Base-by-base conservation (phyloP, 2,329 filamentous ascomycete species). In the Pestalotiopsis sp. region DNA sequence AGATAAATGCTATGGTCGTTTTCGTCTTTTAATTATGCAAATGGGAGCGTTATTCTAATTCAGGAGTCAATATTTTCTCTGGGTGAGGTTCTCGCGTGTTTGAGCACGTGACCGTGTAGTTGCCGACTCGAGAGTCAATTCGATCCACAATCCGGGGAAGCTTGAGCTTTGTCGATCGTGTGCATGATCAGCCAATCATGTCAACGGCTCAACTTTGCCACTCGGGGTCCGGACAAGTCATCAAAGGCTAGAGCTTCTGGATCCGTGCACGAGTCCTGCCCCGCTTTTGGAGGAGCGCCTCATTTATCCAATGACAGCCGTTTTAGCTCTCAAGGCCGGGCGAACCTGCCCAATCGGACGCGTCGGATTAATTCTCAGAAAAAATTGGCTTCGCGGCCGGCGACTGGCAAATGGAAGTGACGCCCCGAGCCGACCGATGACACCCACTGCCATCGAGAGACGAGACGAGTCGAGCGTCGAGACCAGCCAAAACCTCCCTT, bases 341-440 rank as follows among this genome's bases (percentile, higher is more conserved):
- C 57, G 27, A 27, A 13, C 14, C 38, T 14, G 31, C n/a, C 56
- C 31, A 67, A 67, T 67, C 65, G 65, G 65, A 67, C 41, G 31
- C n/a, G 41, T 59, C 65, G 65, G 65, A 67, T 67, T 61, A 67
- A 67, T 23, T 67, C 25, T 56, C 65, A 45, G 11, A 9, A 52
- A 67, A 64, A 67, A 67, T 61, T 67, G 65, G 36, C 52, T 59
- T 67, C n/a, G 31, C 58, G 56, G 52, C 52, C 52, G 56, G 65
- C 52, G 52, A 61, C 61, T 59, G 65, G 57, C 56, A 61, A 23
- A 39, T 5, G 12, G 38, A 20, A 25, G 23, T 13, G 23, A 27
- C n/a, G 11, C 39, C 17, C 62, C 17, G 31, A 20, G 41, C 31
- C 62, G 41, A 20, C 20, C 31, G 62, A 52, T 52, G 17, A 17